A percentile compares a stretch with the other conserved stretches of the same genome.
Conservation (phyloP, 208 protist species). For the Blechomonas ayalai region DNA sequence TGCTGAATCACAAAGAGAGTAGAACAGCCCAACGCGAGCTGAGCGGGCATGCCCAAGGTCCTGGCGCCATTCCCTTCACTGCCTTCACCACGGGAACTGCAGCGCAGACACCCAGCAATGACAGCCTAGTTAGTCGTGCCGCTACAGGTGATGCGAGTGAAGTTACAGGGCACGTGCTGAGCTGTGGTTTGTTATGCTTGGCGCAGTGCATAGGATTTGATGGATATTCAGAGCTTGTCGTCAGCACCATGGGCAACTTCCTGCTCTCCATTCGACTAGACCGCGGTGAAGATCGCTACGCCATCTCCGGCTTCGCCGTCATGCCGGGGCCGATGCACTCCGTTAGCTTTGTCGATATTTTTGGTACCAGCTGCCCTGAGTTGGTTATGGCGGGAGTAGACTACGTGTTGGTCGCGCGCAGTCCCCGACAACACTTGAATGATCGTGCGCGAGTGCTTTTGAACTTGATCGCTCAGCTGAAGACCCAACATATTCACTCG, state of each 20-base stretch:
- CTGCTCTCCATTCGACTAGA: conserved; percentile 65
- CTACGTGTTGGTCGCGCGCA: conserved; percentile 57
- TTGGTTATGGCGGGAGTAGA: conserved; percentile 66
- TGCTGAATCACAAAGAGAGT: conserved; percentile 16
- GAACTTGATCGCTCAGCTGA: conserved; percentile 41
- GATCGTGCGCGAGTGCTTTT: conserved; percentile 36
- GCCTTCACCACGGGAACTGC: background rate
- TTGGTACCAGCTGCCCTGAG: conserved; percentile 37
- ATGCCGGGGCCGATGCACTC: conserved; percentile 69
- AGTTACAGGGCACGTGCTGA: conserved; percentile 58
- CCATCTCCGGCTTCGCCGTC: conserved; percentile 52
- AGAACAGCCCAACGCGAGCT: conserved; percentile 6
- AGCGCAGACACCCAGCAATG: background rate
- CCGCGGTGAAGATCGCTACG: conserved; percentile 24
- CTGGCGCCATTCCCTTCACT: background rate
- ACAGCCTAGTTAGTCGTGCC: background rate
- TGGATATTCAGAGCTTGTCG: conserved; percentile 36
- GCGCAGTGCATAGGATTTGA: conserved; percentile 14
- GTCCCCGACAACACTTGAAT: conserved; percentile 23
- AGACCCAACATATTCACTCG: no score
- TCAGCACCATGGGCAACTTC: conserved; percentile 72
- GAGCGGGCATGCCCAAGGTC: background rate
- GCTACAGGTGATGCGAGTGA: conserved; percentile 2
- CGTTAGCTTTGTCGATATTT: conserved; percentile 69
- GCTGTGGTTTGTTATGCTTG: conserved; percentile 52